Evolutionary conservation across 1,284 basidiomycete genomes (phyloP).

Genomic region (Ustilago tritici): DNA sequence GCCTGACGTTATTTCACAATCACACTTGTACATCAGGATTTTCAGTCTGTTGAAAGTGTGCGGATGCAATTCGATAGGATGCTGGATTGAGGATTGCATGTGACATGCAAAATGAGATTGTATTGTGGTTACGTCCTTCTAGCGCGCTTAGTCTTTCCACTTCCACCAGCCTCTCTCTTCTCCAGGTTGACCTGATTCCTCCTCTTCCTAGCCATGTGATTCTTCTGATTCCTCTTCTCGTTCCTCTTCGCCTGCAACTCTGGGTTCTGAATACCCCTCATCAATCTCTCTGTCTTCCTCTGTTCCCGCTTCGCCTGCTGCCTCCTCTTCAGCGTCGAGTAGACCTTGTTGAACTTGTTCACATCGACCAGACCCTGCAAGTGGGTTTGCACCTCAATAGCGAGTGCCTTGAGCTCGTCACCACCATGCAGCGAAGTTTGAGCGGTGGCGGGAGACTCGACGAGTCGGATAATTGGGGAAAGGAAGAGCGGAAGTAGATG

Average conservation of each 20-base stretch:
- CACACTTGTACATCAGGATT: no score
- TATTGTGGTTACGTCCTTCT: conserved; percentile 13
- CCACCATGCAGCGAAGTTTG: conserved; percentile 70
- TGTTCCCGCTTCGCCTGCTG: conserved; percentile 79
- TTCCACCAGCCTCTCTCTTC: conserved; percentile 37
- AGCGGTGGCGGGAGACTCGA: conserved; percentile 79
- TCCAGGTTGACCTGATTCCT: conserved; percentile 38
- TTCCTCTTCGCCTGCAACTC: conserved; percentile 50
- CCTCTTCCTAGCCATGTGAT: conserved; percentile 36
- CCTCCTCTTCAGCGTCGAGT: conserved; percentile 82
- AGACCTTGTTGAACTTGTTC: conserved; percentile 81
- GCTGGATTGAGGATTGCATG: background rate
- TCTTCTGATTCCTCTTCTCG: conserved; percentile 28
- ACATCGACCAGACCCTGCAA: conserved; percentile 87
- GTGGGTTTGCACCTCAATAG: conserved; percentile 87
- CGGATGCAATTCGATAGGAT: background rate
- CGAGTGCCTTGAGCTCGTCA: conserved; percentile 84
- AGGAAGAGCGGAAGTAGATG: conserved; percentile 85
- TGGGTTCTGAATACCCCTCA: conserved; percentile 65
- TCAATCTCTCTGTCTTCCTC: conserved; percentile 77
- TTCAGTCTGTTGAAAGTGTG: no score
- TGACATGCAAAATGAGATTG: background rate
- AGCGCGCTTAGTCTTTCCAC: conserved; percentile 40
- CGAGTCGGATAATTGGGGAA: conserved; percentile 85
- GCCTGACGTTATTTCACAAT: no score